These are phyloP conservation scores for Daldinia bambusicola DNA, from an alignment of 495 filamentous ascomycete species.

Conservation along the genomic window DNA sequence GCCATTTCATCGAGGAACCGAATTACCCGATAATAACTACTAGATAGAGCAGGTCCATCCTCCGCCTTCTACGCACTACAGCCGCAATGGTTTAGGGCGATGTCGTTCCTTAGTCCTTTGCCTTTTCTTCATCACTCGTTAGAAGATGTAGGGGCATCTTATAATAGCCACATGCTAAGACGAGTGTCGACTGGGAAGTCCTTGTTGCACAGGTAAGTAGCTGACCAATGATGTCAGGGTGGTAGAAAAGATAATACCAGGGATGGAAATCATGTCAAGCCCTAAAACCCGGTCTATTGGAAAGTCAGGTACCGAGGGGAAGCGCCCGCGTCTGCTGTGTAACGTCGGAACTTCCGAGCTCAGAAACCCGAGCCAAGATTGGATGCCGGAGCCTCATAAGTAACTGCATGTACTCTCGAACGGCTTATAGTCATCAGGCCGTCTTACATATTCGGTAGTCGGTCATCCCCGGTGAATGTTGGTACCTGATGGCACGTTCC, in stretches of 20 bases:
- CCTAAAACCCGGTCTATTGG: conserved; percentile 33
- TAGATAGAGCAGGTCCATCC: conserved; percentile 16
- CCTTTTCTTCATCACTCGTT: background rate
- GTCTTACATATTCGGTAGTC: conserved; percentile 25
- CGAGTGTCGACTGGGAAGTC: conserved; percentile 6
- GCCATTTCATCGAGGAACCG: conserved; percentile 6
- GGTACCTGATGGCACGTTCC: conserved; percentile 16
- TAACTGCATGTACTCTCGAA: conserved; percentile 35
- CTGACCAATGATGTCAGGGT: conserved; percentile 27
- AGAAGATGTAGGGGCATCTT: background rate
- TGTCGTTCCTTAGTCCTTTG: conserved; percentile 6
- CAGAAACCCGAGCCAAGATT: conserved; percentile 44
- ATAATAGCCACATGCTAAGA: conserved; percentile 13
- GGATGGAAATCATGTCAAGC: conserved; percentile 28
- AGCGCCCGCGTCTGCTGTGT: conserved; percentile 43
- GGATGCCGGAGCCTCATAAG: conserved; percentile 42
- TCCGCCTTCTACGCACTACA: conserved; percentile 14
- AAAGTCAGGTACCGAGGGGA: conserved; percentile 43
- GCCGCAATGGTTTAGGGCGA: conserved; percentile 3
- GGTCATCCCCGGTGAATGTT: conserved; percentile 31
- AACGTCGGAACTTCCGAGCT: conserved; percentile 43
- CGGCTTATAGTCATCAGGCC: conserved; percentile 18
- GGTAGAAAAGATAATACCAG: conserved; percentile 18
- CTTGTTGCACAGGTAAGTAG: conserved; percentile 20
- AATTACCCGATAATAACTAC: conserved; percentile 12